Evolutionary conservation across 352 stramenopile species (phyloP).

Genomic region (Phytophthora citrophthora): DNA sequence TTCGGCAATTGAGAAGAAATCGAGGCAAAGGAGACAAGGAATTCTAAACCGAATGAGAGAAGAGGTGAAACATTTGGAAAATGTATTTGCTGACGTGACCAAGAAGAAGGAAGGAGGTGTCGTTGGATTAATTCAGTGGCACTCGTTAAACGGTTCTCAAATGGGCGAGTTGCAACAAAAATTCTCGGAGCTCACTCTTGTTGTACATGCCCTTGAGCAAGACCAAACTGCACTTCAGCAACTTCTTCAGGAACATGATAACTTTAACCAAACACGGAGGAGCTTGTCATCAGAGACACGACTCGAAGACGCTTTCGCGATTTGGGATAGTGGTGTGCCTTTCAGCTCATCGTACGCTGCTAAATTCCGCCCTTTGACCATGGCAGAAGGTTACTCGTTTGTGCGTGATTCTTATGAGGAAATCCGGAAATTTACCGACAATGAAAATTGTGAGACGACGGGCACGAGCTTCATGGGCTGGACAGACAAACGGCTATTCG

Average conservation of each 20-base stretch:
- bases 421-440: conserved; percentile 39
- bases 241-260: conserved; percentile 28
- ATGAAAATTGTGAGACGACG: conserved; percentile 26
- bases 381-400: conserved; percentile 39
- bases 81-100: conserved; percentile 41
- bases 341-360: conserved; percentile 41
- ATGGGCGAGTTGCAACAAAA: conserved; percentile 22
- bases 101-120: conserved; percentile 15
- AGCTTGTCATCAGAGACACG: not conserved
- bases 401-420: conserved; percentile 55
- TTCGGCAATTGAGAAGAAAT: conserved; percentile 62
- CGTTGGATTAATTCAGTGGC: conserved; percentile 13
- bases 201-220: conserved; percentile 44
- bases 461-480: conserved; percentile 48
- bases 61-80: conserved; percentile 56
- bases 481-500: conserved; percentile 50
- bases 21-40: conserved; percentile 30
- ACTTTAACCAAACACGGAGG: conserved; percentile 30
- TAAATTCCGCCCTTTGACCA: conserved; percentile 24
- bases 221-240: conserved; percentile 40
- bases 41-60: conserved; percentile 45
- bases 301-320: conserved; percentile 5
- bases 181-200: conserved; percentile 41
- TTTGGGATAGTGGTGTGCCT: conserved; percentile 36
- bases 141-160: not conserved